A percentile compares a stretch with the other conserved stretches of the same genome.
phyloP scores from a whole-genome alignment of 1,139 yeast genomes.

The Sugiyamaella neomexicana region DNA sequence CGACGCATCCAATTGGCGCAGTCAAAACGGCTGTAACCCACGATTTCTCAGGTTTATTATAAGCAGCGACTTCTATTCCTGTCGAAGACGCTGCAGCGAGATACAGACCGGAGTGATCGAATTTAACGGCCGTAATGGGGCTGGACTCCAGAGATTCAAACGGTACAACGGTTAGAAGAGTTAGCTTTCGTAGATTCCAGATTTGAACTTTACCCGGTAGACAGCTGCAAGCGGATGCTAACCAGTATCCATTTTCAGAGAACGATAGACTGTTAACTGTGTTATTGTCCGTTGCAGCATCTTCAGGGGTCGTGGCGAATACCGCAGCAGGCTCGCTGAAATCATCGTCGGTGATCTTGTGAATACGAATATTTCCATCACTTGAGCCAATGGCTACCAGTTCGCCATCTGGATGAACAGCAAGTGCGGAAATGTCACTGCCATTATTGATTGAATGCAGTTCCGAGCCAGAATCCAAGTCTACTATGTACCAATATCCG shows the following conservation, averaged over 20 bases:
- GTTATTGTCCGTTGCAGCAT: conserved; percentile 1
- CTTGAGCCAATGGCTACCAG: conserved; percentile 52
- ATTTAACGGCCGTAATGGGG: conserved; percentile 35
- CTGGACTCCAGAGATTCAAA: conserved; percentile 22
- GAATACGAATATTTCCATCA: conserved; percentile 46
- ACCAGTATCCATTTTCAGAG: conserved; percentile 73
- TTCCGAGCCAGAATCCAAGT: conserved; percentile 25
- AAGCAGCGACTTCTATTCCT: conserved; percentile 29
- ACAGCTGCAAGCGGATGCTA: conserved; percentile 41
- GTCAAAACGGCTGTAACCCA: conserved; percentile 23
- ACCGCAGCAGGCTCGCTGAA: conserved; percentile 41
- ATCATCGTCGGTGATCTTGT: conserved; percentile 46
- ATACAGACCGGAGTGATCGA: conserved; percentile 47
- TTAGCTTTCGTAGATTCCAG: conserved; percentile 33
- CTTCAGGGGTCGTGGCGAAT: conserved; percentile 31
- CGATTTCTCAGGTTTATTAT: conserved; percentile 25
- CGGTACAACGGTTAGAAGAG: conserved; percentile 30
- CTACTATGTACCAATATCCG: conserved; percentile 42
- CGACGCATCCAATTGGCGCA: conserved; percentile 18
- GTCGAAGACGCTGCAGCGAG: conserved; percentile 30
- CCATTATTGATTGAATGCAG: conserved; percentile 18
- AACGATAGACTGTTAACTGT: conserved; percentile 49
- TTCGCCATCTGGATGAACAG: conserved; percentile 66
- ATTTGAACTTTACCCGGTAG: conserved; percentile 27
- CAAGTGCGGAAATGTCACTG: conserved; percentile 32